Evolutionary conservation across 768 basidiomycete species (phyloP), one percentile per base, ranked within the genome.

Genomic region (Artomyces pyxidatus): DNA sequence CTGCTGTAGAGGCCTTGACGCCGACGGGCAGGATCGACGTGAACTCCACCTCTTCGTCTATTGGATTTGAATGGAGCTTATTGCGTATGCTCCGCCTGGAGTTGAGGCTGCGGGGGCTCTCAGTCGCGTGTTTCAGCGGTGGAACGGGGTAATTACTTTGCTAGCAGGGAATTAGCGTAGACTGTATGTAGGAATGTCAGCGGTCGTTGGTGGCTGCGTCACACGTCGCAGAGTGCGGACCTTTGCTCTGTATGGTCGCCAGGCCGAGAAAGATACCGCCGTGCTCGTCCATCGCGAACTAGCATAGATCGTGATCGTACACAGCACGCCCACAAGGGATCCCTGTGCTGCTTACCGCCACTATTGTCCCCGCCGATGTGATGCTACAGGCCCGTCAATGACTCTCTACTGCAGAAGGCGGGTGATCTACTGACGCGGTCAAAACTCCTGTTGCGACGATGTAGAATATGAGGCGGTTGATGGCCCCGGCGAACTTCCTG

Each of bases 181-280:
- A 37, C 47, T 48, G 19, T 5, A 16, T 17, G n/a, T 19, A 10
- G 6, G 25, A 14, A 16, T 19, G 14, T 25, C 12, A 25, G 11
- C 9, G 21, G 19, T 17, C 10, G 17, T 22, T 6, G n/a, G 14
- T 6, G 3, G 6, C 8, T 11, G 11, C n/a, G n/a, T n/a, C n/a
- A n/a, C n/a, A n/a, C n/a, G n/a, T n/a, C n/a, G 22, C 8, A 46
- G 23, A 3, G 6, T 7, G 19, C 19, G 17, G 19, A 40, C 47
- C 47, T 48, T 48, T 48, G 37, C 47, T 48, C 37, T 48, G 47
- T 19, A 48, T 38, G 8, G 47, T 25, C 6, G 38, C 47, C 9
- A 48, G n/a, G 17, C 38, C 47, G 37, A 48, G 37, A 14, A 48
- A 48, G 37, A 48, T 32, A 32, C 47, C 38, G 16, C n/a, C 25